Evolutionary conservation across 768 basidiomycete species (phyloP).

Genomic region (Podaxis mareebaensis): DNA sequence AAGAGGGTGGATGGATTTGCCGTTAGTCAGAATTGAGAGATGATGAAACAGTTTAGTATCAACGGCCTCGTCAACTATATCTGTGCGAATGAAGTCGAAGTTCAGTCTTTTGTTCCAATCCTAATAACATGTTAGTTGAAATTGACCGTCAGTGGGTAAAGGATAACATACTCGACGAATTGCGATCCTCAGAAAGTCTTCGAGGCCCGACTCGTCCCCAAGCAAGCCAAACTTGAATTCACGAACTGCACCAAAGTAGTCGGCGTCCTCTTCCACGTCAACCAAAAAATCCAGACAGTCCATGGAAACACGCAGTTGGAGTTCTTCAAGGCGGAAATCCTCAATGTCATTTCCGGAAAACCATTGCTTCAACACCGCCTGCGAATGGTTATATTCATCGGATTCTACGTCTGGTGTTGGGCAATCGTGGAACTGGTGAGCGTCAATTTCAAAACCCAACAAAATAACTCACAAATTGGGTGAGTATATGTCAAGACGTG

Average conservation of each 20-base stretch:
- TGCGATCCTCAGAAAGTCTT: not conserved
- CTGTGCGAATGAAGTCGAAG: not conserved
- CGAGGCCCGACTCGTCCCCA: not conserved
- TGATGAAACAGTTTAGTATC: not conserved
- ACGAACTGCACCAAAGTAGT: not conserved
- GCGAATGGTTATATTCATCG: not conserved
- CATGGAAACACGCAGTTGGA: no score
- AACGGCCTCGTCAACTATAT: not conserved
- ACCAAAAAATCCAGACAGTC: not conserved
- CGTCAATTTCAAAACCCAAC: not conserved
- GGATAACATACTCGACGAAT: not conserved
- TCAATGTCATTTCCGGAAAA: not conserved
- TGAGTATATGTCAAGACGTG: not conserved
- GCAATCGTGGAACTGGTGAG: not conserved
- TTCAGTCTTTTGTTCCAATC: not conserved
- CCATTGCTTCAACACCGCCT: not conserved
- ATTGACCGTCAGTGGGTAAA: not conserved
- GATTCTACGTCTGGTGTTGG: not conserved
- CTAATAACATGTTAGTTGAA: not conserved
- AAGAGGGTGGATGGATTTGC: slow-evolving; percentile 6
- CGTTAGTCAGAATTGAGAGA: not conserved
- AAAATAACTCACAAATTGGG: not conserved
- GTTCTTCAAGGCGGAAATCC: no score
- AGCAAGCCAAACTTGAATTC: not conserved
- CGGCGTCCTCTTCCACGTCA: not conserved